Evolutionary conservation across 192 early-diverging fungal species (phyloP).

Genomic region (Backusella sp.): DNA sequence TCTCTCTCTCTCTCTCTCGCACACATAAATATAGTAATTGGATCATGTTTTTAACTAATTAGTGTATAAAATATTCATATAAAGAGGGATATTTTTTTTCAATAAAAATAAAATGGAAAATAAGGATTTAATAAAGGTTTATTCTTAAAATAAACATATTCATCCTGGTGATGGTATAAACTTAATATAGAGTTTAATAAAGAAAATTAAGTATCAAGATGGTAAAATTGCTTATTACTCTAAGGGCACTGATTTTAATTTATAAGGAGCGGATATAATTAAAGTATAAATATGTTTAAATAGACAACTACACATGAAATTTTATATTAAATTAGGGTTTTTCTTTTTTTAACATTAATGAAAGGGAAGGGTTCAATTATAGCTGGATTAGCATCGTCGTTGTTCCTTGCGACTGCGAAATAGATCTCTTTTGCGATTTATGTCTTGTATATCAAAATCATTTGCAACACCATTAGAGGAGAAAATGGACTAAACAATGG

Average conservation of each 20-base stretch:
- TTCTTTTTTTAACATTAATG: not conserved
- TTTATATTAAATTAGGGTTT: not conserved
- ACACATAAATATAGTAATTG: no score
- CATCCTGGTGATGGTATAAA: not conserved
- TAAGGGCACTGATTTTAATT: not conserved
- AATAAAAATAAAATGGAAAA: not conserved
- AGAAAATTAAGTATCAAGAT: not conserved
- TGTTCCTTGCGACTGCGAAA: not conserved
- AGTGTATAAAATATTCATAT: no score
- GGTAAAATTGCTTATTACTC: not conserved
- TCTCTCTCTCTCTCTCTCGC: no score
- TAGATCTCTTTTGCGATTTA: conserved; percentile 8
- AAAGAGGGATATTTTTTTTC: no score
- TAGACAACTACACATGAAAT: not conserved
- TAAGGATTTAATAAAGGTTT: not conserved
- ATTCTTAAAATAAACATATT: not conserved
- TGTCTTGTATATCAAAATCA: conserved; percentile 1
- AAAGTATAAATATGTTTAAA: conserved; percentile 3
- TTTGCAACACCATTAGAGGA: conserved; percentile 10
- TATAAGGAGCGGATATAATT: not conserved
- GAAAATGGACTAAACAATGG: not conserved
- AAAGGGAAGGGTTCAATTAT: not conserved
- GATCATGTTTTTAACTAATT: no score
- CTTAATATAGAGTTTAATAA: not conserved
- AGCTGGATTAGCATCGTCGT: not conserved